A percentile compares a stretch with the other conserved stretches of the same genome.
phyloP scores from a whole-genome alignment of 2,329 filamentous ascomycete genomes.

The Microascus cirrosus region DNA sequence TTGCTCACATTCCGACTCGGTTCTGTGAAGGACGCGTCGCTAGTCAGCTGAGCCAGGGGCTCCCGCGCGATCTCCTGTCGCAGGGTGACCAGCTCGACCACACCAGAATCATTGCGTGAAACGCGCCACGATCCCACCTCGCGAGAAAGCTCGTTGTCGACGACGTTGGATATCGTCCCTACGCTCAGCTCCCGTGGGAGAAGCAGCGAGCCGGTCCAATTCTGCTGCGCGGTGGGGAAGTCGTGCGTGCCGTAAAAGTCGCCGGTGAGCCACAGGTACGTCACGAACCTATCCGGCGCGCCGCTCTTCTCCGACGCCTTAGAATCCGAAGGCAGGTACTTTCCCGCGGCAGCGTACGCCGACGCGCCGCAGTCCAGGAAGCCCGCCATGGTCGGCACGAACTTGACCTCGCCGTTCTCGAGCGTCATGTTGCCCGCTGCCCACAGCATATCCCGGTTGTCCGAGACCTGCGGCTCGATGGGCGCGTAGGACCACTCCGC shows the following conservation, averaged over 20 bases:
- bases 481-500: conserved; percentile 29
- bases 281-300: conserved; percentile 27
- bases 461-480: conserved; percentile 23
- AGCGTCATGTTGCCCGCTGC: conserved; percentile 21
- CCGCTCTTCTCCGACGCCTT: conserved; percentile 22
- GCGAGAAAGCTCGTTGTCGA: conserved; percentile 24
- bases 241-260: conserved; percentile 24
- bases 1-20: conserved; percentile 9
- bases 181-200: conserved; percentile 29
- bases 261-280: conserved; percentile 30
- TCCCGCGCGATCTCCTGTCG: conserved; percentile 26
- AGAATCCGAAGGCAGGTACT: conserved; percentile 23
- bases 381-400: conserved; percentile 27
- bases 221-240: conserved; percentile 27
- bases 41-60: conserved; percentile 17
- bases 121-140: conserved; percentile 27
- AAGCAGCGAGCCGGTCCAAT: conserved; percentile 29
- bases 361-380: conserved; percentile 26
- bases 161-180: conserved; percentile 24
- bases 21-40: conserved; percentile 13
- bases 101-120: conserved; percentile 15
- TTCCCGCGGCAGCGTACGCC: conserved; percentile 30
- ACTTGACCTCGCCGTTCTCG: conserved; percentile 17
- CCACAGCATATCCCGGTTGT: conserved; percentile 28
- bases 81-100: conserved; percentile 23